These are phyloP conservation scores for Conidiobolus incongruus DNA, from an alignment of 371 early-diverging fungal genomes.

Conservation along the genomic window DNA sequence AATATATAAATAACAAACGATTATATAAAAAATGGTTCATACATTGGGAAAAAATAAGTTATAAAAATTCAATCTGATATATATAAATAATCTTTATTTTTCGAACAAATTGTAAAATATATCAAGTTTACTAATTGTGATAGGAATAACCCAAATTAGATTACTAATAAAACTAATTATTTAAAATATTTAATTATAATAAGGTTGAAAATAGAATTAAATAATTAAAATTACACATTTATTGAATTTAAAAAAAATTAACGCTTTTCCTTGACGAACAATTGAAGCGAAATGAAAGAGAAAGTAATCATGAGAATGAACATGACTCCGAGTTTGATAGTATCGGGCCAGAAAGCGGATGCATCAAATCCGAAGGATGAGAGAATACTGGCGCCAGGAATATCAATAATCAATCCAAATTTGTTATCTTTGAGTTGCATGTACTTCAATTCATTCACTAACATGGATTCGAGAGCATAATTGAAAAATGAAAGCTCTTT, in stretches of 20 bases:
- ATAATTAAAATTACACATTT: too few relatives aligned
- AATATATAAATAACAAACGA: too few relatives aligned
- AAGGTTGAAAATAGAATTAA: too few relatives aligned
- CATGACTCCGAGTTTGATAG: conserved; percentile 32
- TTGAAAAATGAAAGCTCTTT: conserved; percentile 69
- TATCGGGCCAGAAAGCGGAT: conserved; percentile 64
- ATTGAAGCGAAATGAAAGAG: conserved; percentile 57
- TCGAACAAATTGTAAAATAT: neutral
- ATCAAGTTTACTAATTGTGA: neutral
- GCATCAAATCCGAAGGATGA: conserved; percentile 80
- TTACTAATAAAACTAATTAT: neutral
- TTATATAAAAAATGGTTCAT: too few relatives aligned
- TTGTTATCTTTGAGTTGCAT: conserved; percentile 55
- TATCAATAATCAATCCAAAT: conserved; percentile 58
- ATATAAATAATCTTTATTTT: too few relatives aligned
- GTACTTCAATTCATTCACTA: conserved; percentile 65
- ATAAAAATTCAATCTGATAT: neutral
- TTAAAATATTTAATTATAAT: neutral
- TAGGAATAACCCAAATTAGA: neutral
- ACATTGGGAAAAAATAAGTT: too few relatives aligned
- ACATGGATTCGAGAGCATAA: conserved; percentile 67
- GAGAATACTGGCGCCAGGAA: conserved; percentile 67
- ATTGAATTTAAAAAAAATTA: too few relatives aligned
- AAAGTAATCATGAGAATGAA: conserved; percentile 33
- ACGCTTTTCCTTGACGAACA: conserved; percentile 61